Evolutionary conservation across 257 asterid genomes (phyloP), one percentile per base, ranked within the genome.

Genomic region (Dorcoceras hygrometricum): DNA sequence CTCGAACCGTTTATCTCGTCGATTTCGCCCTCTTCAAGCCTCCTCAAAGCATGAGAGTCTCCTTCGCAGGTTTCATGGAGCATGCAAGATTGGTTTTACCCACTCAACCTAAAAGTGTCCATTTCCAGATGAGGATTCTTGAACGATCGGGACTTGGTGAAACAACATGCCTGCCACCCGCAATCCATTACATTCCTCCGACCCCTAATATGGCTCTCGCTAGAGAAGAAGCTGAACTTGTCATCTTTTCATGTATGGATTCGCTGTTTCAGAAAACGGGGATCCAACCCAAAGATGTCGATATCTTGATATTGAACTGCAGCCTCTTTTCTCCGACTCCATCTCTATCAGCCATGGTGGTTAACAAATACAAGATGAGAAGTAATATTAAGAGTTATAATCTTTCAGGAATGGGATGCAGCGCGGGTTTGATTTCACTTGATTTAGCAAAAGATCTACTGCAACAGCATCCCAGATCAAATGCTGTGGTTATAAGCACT

Each of bases 81-180:
- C 95, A 87, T 43, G 66, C 77, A 0, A 32, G 50, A 0, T 31
- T 82, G 19, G 76, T 63, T 4, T 31, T 81, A 2, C 32, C 64
- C 8, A 23, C 39, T 3, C 77, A 86, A 61, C 88, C 90, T 0
- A 86, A 77, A 26, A 82, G 87, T 48, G 73, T 80, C 14, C 77
- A 71, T 18, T 86, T 86, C 72, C 90, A 84, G 23, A 71, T 78
- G 77, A 82, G 71, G 64, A 87, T 87, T 6, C 85, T 87, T 4
- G 87, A 80, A 59, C 85, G 91, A 1, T 80, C 91, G 0, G 95
- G 95, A 9, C 77, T 87, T 0, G 86, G 91, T 0, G 91, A 84
- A 58, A 86, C 81, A 34, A 87, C 95, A 0, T 78, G 86, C 6
- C 7, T 82, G 9, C 91, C 91, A 3, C 84, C 84, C 0, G 80